Base-by-base conservation (phyloP, 2,329 filamentous ascomycete genomes). In the Talaromyces sp. region DNA sequence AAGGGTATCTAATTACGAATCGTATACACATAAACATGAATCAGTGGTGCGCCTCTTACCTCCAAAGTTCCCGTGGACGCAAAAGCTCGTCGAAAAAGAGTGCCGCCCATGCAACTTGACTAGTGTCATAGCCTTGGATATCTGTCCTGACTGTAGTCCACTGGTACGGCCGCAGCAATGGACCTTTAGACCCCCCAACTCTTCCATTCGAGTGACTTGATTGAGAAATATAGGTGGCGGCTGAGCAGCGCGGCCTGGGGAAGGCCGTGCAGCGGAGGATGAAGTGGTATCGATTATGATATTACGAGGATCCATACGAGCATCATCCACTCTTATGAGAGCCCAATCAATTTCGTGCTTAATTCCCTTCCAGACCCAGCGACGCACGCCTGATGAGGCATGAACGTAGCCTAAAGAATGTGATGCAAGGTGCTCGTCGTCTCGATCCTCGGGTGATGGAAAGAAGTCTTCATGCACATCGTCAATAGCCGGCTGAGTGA, bases 321-420 rank as follows among this genome's bases (percentile, higher is more conserved):
- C 82, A 3, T 86, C 79, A 10, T 87, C 78, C 58, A 97, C 90
- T 61, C 89, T 85, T 63, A 97, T 91, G 2, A 97, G 77, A 0
- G 92, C 91, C 93, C 93, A 97, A 71, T 97, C 93, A 40, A 97
- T 91, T 71, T 97, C 93, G 69, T 97, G 93, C 5, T 90, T 79
- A 20, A 95, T 77, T 4, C 87, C 86, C 55, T 88, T 80, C 54
- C 87, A 82, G 47, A 79, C 81, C 68, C 89, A 87, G 27, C 93
- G 85, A 4, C 91, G 86, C 53, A 97, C 88, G 6, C 93, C 93
- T 19, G 91, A 96, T 0, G 91, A 95, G 0, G 93, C 93, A 65
- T 95, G 91, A 3, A 97, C 80, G 64, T 91, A 86, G 3, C 93
- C 93, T 1, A 97, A 79, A 13, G 86, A 84, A 64, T 89, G 94